Conservation (phyloP, 345 rosid species). For the Euclidium syriacum region DNA sequence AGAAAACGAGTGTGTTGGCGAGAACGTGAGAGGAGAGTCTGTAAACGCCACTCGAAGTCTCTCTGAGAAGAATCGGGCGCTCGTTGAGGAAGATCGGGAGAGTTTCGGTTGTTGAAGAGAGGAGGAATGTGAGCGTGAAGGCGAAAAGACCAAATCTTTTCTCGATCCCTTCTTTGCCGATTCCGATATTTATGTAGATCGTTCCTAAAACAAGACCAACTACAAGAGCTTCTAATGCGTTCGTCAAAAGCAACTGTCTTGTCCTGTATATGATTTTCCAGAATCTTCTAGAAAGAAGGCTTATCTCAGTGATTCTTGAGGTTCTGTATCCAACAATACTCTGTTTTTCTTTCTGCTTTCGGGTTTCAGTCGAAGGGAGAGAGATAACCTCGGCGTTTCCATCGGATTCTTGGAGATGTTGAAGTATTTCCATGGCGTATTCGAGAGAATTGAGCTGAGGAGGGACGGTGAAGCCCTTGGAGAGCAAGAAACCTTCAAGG, state of each 20-base stretch:
- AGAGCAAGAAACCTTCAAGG: conserved; percentile 47
- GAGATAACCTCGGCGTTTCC: conserved; percentile 18
- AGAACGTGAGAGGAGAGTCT: conserved; percentile 74
- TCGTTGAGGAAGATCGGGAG: conserved; percentile 91
- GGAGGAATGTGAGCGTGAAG: conserved; percentile 90
- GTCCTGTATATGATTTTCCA: conserved; percentile 91
- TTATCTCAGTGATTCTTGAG: conserved; percentile 60
- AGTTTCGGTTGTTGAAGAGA: conserved; percentile 89
- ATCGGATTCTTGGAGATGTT: conserved; percentile 41
- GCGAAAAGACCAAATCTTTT: conserved; percentile 89
- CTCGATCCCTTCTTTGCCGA: conserved; percentile 59
- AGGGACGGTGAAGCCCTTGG: conserved; percentile 66
- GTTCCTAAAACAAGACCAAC: conserved; percentile 96
- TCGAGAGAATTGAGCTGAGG: conserved; percentile 87
- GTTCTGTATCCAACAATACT: conserved; percentile 36
- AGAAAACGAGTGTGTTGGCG: conserved; percentile 84
- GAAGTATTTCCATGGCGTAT: conserved; percentile 79
- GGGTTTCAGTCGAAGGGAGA: background rate
- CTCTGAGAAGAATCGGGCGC: conserved; percentile 69
- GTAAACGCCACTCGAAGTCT: conserved; percentile 80
- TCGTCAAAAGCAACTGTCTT: conserved; percentile 73
- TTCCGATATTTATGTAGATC: conserved; percentile 75
- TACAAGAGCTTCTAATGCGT: conserved; percentile 67
- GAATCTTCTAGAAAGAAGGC: conserved; percentile 46
- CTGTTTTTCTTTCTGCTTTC: background rate